phyloP scores from a whole-genome alignment of 805 yeast genomes.

The Spathaspora gorwiae region DNA sequence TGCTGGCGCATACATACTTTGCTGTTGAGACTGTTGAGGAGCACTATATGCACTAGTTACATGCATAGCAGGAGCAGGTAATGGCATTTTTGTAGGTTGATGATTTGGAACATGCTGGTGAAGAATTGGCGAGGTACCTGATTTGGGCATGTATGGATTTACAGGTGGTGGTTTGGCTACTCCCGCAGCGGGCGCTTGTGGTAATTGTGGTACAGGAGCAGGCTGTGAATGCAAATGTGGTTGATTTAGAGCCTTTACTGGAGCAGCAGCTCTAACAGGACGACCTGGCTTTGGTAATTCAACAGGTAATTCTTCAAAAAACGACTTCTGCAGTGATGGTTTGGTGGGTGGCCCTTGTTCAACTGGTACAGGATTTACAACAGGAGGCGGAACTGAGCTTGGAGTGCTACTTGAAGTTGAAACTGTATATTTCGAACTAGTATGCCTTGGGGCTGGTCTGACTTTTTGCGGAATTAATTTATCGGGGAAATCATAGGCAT shows the following conservation, averaged over 20 bases:
- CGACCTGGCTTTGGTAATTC: slow-evolving; percentile 21
- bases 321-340: slow-evolving; percentile 27
- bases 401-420: neutral
- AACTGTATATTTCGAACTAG: slow-evolving; percentile 16
- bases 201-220: slow-evolving; percentile 12
- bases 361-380: neutral
- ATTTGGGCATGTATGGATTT: slow-evolving; percentile 25
- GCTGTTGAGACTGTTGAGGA: slow-evolving; percentile 2
- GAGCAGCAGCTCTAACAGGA: slow-evolving; percentile 26
- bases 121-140: slow-evolving; percentile 9
- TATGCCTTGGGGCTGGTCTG: slow-evolving; percentile 35
- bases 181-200: slow-evolving; percentile 6
- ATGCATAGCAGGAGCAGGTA: slow-evolving; percentile 2
- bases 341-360: neutral
- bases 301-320: slow-evolving; percentile 58
- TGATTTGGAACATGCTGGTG: slow-evolving; percentile 6
- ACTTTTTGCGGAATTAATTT: slow-evolving; percentile 42
- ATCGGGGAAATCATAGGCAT: slow-evolving; percentile 72
- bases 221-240: slow-evolving; percentile 16
- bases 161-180: slow-evolving; percentile 15
- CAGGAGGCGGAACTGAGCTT: neutral
- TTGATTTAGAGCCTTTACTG: slow-evolving; percentile 12
- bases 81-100: slow-evolving; percentile 2
- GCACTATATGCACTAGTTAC: neutral
- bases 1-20: slow-evolving; percentile 4